Percentiles rank a stretch among this genome's conserved stretches.
Evolutionary conservation across 257 asterid genomes (phyloP).

Genomic region (Nicotiana tabacum): DNA sequence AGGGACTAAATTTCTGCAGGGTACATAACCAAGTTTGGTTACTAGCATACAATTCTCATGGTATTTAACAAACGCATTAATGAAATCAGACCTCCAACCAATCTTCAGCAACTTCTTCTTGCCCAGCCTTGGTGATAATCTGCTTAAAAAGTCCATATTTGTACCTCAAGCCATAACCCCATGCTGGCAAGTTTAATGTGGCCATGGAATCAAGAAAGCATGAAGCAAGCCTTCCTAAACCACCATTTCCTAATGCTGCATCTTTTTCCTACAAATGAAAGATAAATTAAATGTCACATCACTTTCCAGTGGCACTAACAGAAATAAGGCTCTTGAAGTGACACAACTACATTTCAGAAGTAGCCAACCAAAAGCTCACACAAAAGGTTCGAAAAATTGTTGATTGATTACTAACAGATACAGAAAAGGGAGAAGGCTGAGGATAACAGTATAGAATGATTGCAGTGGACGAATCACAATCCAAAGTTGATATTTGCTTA

Average conservation of each 20-base stretch:
- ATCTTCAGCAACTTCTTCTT: slow-evolving; percentile 90
- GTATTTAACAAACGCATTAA: not conserved
- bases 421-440: not conserved
- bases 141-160: slow-evolving; percentile 96
- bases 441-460: not conserved
- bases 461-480: not conserved
- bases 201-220: slow-evolving; percentile 99
- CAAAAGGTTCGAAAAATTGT: not conserved
- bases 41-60: slow-evolving; percentile 8
- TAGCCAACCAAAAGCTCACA: slow-evolving; percentile 1
- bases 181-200: slow-evolving; percentile 90
- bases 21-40: slow-evolving; percentile 15
- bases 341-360: not conserved
- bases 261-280: slow-evolving; percentile 75
- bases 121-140: slow-evolving; percentile 73
- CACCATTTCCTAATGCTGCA: slow-evolving; percentile 99
- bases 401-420: not conserved
- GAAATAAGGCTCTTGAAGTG: not conserved
- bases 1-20: slow-evolving; percentile 93
- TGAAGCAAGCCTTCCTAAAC: slow-evolving; percentile 98
- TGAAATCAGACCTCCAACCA: slow-evolving; percentile 85
- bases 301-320: not conserved
- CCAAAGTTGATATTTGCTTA: not conserved
- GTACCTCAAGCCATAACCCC: slow-evolving; percentile 99
- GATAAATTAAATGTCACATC: not conserved